phyloP scores from a whole-genome alignment of 768 basidiomycete genomes.

The Galerina marginata region DNA sequence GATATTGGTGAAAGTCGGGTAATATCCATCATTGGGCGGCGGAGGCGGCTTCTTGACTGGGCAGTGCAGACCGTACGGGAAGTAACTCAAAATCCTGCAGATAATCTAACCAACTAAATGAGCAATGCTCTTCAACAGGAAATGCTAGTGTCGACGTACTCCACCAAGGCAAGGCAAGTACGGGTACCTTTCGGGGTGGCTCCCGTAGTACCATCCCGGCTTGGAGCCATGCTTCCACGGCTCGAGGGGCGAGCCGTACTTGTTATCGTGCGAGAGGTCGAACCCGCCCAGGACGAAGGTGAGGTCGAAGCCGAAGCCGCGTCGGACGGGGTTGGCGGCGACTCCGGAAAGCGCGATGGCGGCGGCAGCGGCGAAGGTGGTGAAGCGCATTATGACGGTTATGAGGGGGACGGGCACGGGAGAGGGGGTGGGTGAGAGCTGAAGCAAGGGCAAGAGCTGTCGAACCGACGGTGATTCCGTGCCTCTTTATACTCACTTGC shows the following conservation, averaged over 20 bases:
- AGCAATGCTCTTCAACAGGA: background rate
- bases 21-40: slow-evolving; percentile 36
- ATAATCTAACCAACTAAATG: slow-evolving; percentile 33
- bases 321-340: slow-evolving; percentile 22
- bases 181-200: slow-evolving; percentile 31
- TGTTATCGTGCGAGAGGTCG: slow-evolving; percentile 36
- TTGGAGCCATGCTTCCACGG: slow-evolving; percentile 39
- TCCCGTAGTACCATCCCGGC: slow-evolving; percentile 52
- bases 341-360: slow-evolving; percentile 32
- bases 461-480: background rate
- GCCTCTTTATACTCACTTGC: slow-evolving; percentile 6
- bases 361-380: slow-evolving; percentile 28
- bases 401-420: background rate
- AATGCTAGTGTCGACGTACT: slow-evolving; percentile 22
- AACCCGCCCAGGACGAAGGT: slow-evolving; percentile 21
- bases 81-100: slow-evolving; percentile 41
- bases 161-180: slow-evolving; percentile 37
- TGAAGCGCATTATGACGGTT: slow-evolving; percentile 33
- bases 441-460: slow-evolving; percentile 2
- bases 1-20: slow-evolving; percentile 44
- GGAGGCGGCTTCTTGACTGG: slow-evolving; percentile 26
- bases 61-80: slow-evolving; percentile 46
- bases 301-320: slow-evolving; percentile 14
- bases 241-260: slow-evolving; percentile 43
- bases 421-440: background rate